These are phyloP conservation scores for Anthoceros angustus DNA, from an alignment of 225 moss, liverwort and hornwort genomes.

Conservation along the genomic window DNA sequence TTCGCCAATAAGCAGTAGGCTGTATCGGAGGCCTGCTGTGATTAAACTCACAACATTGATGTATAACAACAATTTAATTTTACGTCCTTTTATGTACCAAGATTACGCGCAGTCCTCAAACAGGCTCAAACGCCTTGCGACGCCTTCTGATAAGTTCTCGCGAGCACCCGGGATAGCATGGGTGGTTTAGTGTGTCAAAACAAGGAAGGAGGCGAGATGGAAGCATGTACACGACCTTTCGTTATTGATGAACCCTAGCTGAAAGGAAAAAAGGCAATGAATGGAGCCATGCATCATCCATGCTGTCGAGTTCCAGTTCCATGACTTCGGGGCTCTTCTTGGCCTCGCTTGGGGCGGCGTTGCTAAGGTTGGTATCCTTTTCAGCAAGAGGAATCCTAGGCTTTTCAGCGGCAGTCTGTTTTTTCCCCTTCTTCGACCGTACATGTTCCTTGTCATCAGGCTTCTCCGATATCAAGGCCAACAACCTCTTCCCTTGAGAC, in stretches of 20 bases:
- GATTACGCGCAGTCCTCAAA: too few species aligned
- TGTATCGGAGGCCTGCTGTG: too few species aligned
- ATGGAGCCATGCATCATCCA: background rate
- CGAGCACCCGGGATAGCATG: too few species aligned
- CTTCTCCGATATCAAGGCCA: background rate
- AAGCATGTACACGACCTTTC: background rate
- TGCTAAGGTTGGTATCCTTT: background rate
- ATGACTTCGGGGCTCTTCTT: background rate
- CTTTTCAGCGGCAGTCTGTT: background rate
- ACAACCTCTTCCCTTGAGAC: background rate
- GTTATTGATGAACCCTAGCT: background rate
- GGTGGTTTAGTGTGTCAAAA: too few species aligned
- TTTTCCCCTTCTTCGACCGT: background rate
- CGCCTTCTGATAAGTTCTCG: too few species aligned
- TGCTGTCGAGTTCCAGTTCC: background rate
- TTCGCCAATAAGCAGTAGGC: conserved; percentile 10
- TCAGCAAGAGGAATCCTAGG: background rate
- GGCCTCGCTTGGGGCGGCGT: background rate
- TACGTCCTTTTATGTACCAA: too few species aligned
- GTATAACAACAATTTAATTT: too few species aligned
- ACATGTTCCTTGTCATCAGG: background rate
- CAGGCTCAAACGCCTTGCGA: too few species aligned
- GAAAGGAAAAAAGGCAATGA: background rate
- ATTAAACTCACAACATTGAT: too few species aligned
- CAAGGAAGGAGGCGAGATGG: too few species aligned